Evolutionary conservation across 352 stramenopile species (phyloP), one percentile per base, ranked within the genome.

Genomic region (Phytophthora agathidicida): DNA sequence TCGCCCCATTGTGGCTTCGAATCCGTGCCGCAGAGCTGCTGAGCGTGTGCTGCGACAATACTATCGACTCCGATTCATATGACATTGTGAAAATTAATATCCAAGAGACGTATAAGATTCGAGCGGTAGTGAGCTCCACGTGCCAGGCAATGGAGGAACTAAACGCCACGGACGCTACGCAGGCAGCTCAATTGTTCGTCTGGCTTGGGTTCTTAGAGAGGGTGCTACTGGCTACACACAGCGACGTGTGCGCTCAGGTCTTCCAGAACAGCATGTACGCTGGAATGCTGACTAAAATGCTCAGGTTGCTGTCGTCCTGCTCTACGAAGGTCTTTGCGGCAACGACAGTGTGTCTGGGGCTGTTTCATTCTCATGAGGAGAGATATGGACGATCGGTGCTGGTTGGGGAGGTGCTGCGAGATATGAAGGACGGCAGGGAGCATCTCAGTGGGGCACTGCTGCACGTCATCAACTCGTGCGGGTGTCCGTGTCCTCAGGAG

Each of bases 391-490:
- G 42, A 7, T 62, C 54, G 2, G 65, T 89, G 51, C 65, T 91
- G 24, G 60, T 91, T 8, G 63, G 64, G n/a, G 53, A 82, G 3
- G 80, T 89, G 23, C 54, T 89, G 16, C 46, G 55, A 10, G 60
- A 69, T 10, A 71, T 79, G 35, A 73, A 82, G 24, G 77, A 88
- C 20, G 83, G 83, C 9, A 71, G 69, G 17, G 62, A 92, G 37
- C 77, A 90, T 57, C 41, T 92, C 19, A 77, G 83, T 27, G 78
- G 76, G 14, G 83, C 83, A 41, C 38, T 92, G 33, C 64, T 92
- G 58, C 80, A 92, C 61, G 83, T 90, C 52, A 89, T 92, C 57
- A 92, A 92, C 49, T 88, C 80, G 57, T 90, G 83, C 26, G 83
- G 83, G n/a, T 90, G 73, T 62, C 83, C 83, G 32, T 89, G 79